Conservation (phyloP, 208 protist genomes). For the Naegleria gruberi region DNA sequence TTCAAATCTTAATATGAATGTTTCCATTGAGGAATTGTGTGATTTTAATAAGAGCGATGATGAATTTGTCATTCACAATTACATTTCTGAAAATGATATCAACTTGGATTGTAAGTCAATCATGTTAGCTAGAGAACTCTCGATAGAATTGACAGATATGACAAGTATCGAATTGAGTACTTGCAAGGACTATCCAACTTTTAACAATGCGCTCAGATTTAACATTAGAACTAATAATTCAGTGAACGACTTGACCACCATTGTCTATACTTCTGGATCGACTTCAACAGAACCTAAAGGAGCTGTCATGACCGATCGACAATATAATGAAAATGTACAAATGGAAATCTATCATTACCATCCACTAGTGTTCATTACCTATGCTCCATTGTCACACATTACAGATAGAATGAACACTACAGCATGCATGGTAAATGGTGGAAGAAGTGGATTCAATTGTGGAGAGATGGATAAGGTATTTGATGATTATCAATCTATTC, state of each 20-base stretch:
- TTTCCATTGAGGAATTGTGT: background rate
- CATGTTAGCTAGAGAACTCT: background rate
- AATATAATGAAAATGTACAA: background rate
- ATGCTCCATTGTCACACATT: background rate
- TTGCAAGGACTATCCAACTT: no score
- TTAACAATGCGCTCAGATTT: no score
- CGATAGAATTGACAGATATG: background rate
- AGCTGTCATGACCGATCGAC: background rate
- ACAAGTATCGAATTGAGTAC: background rate
- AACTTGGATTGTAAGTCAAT: background rate
- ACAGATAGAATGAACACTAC: background rate
- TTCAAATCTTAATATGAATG: background rate
- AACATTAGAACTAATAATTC: background rate
- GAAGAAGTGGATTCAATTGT: background rate
- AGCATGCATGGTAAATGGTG: background rate
- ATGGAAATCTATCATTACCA: background rate
- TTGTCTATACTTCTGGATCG: background rate
- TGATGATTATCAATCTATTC: background rate
- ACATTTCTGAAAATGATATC: no score
- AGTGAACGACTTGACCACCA: background rate
- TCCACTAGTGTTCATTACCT: background rate
- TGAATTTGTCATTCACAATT: no score
- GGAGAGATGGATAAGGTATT: slow-evolving; percentile 2
- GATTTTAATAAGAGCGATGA: background rate
- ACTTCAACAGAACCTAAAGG: background rate